phyloP scores from a whole-genome alignment of 139 green algal species.

The Nannochloris sp. region DNA sequence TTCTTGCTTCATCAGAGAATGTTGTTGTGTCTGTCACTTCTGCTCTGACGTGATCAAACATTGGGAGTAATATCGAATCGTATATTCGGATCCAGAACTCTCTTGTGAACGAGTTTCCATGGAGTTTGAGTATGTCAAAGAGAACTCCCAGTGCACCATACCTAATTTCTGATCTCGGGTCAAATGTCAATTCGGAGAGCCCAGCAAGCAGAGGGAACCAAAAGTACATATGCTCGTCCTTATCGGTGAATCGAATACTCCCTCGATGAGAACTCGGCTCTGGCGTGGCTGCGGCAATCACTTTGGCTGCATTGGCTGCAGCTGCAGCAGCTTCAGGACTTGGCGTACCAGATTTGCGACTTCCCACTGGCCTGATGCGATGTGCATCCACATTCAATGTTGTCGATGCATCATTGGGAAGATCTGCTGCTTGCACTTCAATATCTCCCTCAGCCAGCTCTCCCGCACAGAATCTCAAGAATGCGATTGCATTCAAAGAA shows the following conservation, averaged over 20 bases:
- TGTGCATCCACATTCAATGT: constrained; percentile 19
- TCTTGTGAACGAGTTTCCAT: constrained; percentile 84
- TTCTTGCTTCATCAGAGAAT: constrained; percentile 68
- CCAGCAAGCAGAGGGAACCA: constrained; percentile 98
- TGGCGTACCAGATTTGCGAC: neutral
- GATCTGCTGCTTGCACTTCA: constrained; percentile 32
- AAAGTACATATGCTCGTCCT: constrained; percentile 94
- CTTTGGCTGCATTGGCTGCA: neutral
- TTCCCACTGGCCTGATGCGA: constrained; percentile 28
- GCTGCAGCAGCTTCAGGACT: constrained; percentile 3
- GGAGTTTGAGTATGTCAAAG: constrained; percentile 92
- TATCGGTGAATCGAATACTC: constrained; percentile 58
- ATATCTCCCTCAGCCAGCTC: constrained; percentile 91
- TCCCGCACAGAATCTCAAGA: constrained; percentile 94
- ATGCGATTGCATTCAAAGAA: constrained; percentile 92
- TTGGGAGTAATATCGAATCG: constrained; percentile 90
- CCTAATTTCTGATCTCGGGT: constrained; percentile 82
- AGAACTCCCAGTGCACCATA: constrained; percentile 70
- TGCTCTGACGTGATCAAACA: constrained; percentile 93
- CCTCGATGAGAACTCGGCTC: neutral
- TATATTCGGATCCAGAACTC: constrained; percentile 92
- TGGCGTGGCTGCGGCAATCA: neutral
- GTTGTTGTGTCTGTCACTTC: constrained; percentile 83
- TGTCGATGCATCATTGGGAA: constrained; percentile 33
- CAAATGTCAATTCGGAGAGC: constrained; percentile 93